Conservation (phyloP, 2,329 filamentous ascomycete species). For the Fusarium bulbicola region DNA sequence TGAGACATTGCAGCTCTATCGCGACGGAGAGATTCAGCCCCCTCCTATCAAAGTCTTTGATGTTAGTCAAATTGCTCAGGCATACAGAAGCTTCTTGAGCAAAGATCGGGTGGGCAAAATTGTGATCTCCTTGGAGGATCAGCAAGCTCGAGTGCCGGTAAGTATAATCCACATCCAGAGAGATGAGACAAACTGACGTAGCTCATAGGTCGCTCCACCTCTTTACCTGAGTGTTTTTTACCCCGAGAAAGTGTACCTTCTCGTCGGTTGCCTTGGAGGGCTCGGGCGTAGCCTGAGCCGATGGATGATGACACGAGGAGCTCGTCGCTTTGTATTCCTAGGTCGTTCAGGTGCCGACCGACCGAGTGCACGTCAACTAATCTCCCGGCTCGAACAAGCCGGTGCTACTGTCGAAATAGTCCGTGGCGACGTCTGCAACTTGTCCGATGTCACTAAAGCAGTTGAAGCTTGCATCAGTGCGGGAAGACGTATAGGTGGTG, state of each 20-base stretch:
- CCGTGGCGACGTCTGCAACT: background rate
- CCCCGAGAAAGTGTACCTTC: background rate
- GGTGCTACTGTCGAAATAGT: background rate
- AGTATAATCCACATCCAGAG: rapidly evolving
- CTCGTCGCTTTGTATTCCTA: background rate
- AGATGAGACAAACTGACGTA: background rate
- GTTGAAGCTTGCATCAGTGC: background rate
- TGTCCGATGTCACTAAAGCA: background rate
- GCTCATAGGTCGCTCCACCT: background rate
- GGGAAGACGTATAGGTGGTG: background rate
- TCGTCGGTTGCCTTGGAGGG: background rate
- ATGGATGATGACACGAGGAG: background rate
- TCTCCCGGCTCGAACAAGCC: background rate
- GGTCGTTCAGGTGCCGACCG: background rate
- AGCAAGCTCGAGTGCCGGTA: background rate
- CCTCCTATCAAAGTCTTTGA: background rate
- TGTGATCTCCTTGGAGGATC: background rate
- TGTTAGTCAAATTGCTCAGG: background rate
- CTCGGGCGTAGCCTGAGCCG: background rate
- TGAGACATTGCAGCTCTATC: background rate
- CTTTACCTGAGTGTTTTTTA: background rate
- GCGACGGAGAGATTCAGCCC: background rate
- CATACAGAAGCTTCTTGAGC: background rate
- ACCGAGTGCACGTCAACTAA: background rate
- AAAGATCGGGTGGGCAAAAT: background rate